Percentiles rank a stretch among this genome's conserved stretches.
These are phyloP conservation scores for Fagus sylvatica DNA, from an alignment of 306 rosid species.

Conservation along the genomic window DNA sequence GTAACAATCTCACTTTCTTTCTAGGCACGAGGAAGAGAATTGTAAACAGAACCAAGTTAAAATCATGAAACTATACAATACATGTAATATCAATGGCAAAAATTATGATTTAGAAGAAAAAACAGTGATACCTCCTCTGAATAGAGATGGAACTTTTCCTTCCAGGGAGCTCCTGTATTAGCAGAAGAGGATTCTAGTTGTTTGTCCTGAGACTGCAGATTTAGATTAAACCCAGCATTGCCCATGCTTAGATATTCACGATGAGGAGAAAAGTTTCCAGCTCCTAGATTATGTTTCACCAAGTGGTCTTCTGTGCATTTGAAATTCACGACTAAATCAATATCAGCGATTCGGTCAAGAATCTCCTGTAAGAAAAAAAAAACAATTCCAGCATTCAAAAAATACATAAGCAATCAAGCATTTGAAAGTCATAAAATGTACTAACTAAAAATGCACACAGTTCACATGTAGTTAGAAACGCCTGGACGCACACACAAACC, in stretches of 20 bases:
- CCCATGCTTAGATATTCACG: conserved; percentile 42
- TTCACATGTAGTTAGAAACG: conserved; percentile 6
- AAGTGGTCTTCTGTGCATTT: conserved; percentile 56
- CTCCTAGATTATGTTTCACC: conserved; percentile 47
- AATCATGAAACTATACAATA: background rate
- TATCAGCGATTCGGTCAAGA: conserved; percentile 63
- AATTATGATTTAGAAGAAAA: background rate
- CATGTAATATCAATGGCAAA: background rate
- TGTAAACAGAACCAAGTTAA: background rate
- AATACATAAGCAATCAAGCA: background rate
- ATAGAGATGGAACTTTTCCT: conserved; percentile 31
- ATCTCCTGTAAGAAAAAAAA: conserved; percentile 64
- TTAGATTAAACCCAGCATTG: conserved; percentile 35
- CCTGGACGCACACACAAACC: too few species aligned
- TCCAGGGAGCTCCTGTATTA: conserved; percentile 25
- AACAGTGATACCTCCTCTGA: conserved; percentile 43
- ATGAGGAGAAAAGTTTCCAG: conserved; percentile 41
- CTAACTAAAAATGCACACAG: background rate
- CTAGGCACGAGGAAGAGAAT: background rate
- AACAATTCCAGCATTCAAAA: background rate
- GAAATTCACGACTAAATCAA: conserved; percentile 88
- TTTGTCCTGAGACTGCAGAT: conserved; percentile 34
- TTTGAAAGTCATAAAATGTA: background rate
- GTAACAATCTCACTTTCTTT: background rate
- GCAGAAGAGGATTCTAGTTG: conserved; percentile 20